Conservation (phyloP, 108 stramenopile species). For the Parmales sp. region DNA sequence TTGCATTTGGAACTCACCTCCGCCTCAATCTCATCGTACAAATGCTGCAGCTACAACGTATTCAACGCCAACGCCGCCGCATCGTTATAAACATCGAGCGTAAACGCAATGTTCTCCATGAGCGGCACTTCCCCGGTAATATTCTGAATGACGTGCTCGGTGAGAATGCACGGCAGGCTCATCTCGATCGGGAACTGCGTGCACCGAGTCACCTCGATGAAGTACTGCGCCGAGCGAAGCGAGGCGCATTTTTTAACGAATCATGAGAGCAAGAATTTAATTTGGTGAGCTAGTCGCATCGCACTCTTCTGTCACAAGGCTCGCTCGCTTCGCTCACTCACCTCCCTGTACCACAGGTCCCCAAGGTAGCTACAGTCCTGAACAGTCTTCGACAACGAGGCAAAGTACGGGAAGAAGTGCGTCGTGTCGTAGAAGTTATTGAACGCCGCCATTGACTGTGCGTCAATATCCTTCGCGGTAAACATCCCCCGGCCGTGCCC, state of each 20-base stretch:
- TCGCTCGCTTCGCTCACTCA: no score
- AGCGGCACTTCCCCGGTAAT: constrained; percentile 16
- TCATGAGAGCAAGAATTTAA: no score
- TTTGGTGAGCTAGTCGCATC: no score
- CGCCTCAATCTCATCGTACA: constrained; percentile 48
- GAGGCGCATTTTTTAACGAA: no score
- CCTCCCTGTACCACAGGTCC: constrained; percentile 32
- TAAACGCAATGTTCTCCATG: constrained; percentile 32
- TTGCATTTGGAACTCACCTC: no score
- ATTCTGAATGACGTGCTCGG: constrained; percentile 26
- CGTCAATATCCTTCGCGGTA: constrained; percentile 27
- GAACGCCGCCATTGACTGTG: constrained; percentile 22
- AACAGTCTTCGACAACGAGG: constrained; percentile 23
- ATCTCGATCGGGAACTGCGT: constrained; percentile 39
- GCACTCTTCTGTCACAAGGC: no score
- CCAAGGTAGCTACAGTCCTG: constrained; percentile 23
- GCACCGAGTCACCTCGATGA: constrained; percentile 16
- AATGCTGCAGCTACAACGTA: constrained; percentile 24
- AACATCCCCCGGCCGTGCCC: constrained; percentile 26
- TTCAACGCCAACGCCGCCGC: constrained; percentile 31
- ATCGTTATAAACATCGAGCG: constrained; percentile 43
- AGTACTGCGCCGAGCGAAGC: no score
- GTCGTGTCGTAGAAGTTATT: constrained; percentile 25
- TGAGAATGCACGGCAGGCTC: constrained; percentile 38
- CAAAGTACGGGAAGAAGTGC: constrained; percentile 30